These are phyloP conservation scores for Schwanniomyces occidentalis DNA, from an alignment of 805 yeast genomes.

Conservation along the genomic window DNA sequence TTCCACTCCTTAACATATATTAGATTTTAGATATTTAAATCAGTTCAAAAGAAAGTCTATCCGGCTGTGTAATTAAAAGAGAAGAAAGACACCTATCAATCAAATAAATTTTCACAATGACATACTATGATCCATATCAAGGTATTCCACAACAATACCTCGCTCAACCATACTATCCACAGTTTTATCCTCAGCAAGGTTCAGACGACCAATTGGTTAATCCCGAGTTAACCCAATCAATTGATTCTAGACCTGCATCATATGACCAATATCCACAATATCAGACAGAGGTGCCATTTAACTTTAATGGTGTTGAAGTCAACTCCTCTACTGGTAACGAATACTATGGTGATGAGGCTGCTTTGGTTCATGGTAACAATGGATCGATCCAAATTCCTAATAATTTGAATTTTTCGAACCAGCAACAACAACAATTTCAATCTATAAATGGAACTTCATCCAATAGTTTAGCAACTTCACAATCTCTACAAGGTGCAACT, in stretches of 20 bases:
- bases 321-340: constrained; percentile 17
- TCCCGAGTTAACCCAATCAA: constrained; percentile 10
- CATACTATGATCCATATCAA: constrained; percentile 44
- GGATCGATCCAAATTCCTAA: constrained; percentile 6
- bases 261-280: constrained; percentile 21
- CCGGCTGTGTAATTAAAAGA: no score
- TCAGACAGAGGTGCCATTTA: constrained; percentile 14
- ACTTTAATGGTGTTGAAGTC: constrained; percentile 13
- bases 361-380: constrained; percentile 15
- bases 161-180: constrained; percentile 36
- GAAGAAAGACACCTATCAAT: no score
- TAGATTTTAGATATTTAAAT: background rate
- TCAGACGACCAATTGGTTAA: constrained; percentile 14
- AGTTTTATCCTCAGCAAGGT: constrained; percentile 20
- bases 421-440: constrained; percentile 7
- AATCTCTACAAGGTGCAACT: constrained; percentile 4
- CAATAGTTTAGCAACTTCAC: constrained; percentile 1
- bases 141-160: constrained; percentile 39
- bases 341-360: constrained; percentile 23
- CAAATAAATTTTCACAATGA: constrained; percentile 21
- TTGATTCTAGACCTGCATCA: constrained; percentile 16
- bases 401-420: constrained; percentile 10
- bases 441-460: constrained; percentile 5
- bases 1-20: no score
- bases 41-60: no score